These are phyloP conservation scores for Penicillium odoratum DNA, from an alignment of 495 filamentous ascomycete species.

Conservation along the genomic window DNA sequence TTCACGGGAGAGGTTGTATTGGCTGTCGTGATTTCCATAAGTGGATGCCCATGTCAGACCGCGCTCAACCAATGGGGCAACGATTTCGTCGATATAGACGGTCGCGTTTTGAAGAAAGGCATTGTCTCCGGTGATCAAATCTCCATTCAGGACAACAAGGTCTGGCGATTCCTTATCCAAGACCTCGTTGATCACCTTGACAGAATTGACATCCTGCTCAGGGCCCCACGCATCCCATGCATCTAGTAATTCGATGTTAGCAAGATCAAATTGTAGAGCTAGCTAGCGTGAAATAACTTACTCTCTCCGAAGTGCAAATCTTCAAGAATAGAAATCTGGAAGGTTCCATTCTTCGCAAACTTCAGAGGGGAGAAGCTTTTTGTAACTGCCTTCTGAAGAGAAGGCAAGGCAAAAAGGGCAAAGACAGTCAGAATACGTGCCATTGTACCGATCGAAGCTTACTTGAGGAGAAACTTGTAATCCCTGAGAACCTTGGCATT, in stretches of 20 bases:
- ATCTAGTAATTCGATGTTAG: constrained; percentile 19
- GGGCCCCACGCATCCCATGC: constrained; percentile 53
- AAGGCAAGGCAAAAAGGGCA: neutral
- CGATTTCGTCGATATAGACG: constrained; percentile 61
- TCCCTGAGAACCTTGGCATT: too few species aligned
- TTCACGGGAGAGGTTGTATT: constrained; percentile 56
- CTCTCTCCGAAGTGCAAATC: constrained; percentile 71
- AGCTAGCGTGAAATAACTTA: constrained; percentile 22
- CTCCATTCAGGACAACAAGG: constrained; percentile 69
- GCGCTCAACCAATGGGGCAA: constrained; percentile 52
- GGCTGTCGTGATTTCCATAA: constrained; percentile 71
- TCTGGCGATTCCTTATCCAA: constrained; percentile 53
- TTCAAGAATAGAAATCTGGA: constrained; percentile 58
- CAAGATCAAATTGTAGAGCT: neutral
- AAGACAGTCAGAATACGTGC: neutral
- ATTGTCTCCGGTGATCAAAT: constrained; percentile 70
- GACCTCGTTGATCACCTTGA: constrained; percentile 56
- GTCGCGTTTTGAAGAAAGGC: constrained; percentile 57
- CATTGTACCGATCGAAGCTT: neutral
- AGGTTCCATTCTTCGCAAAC: constrained; percentile 35
- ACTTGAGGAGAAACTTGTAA: too few species aligned
- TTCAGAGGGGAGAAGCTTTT: constrained; percentile 5
- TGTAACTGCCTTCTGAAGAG: neutral
- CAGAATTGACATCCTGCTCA: constrained; percentile 58
- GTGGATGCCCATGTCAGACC: constrained; percentile 62